Conservation (phyloP, 345 rosid species). For the Bruguiera parviflora region DNA sequence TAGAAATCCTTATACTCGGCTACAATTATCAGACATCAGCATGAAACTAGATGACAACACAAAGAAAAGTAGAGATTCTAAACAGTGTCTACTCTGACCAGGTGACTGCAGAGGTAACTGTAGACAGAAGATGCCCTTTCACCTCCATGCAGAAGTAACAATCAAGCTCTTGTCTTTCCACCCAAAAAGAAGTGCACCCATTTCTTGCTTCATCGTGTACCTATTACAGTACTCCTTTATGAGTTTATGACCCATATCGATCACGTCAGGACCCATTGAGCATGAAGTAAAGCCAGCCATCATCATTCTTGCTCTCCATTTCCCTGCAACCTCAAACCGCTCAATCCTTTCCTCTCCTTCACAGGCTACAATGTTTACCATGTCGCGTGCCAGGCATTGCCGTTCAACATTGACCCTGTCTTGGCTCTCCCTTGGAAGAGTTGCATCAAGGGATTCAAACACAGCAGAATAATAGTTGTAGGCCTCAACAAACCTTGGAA, state of each 20-base stretch:
- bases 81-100: background rate
- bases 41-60: slow-evolving; percentile 14
- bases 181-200: slow-evolving; percentile 66
- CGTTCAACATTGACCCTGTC: slow-evolving; percentile 94
- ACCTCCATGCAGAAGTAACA: slow-evolving; percentile 81
- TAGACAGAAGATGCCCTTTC: background rate
- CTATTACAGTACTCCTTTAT: slow-evolving; percentile 57
- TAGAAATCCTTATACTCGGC: background rate
- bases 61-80: slow-evolving; percentile 19
- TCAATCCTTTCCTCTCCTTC: slow-evolving; percentile 97
- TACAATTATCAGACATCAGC: slow-evolving; percentile 1
- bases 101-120: background rate
- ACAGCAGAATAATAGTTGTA: slow-evolving; percentile 87
- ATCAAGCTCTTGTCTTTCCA: slow-evolving; percentile 82
- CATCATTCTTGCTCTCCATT: slow-evolving; percentile 93
- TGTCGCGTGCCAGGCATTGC: slow-evolving; percentile 94
- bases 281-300: slow-evolving; percentile 85
- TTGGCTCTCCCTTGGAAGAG: slow-evolving; percentile 88
- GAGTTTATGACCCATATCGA: slow-evolving; percentile 42
- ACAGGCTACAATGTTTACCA: slow-evolving; percentile 86
- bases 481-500: slow-evolving; percentile 73
- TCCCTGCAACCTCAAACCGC: slow-evolving; percentile 83
- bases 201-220: slow-evolving; percentile 54
- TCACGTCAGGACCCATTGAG: slow-evolving; percentile 55
- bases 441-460: slow-evolving; percentile 84